Base-by-base conservation (phyloP, 2,329 filamentous ascomycete genomes). In the Tolypocladium paradoxum region DNA sequence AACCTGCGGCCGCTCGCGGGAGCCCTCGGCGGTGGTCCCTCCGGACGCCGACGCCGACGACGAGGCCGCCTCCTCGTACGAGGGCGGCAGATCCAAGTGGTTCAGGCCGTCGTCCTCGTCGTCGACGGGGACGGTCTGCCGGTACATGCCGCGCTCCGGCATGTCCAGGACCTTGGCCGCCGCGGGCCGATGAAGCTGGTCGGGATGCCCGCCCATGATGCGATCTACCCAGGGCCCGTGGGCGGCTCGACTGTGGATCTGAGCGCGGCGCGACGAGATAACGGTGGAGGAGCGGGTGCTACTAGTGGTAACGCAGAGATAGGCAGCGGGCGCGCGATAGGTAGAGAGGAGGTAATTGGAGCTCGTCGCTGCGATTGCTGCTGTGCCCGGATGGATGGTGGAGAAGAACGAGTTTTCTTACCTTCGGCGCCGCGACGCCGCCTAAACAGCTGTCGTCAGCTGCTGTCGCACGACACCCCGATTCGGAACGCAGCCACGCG, bases 51-150 rank as follows among this genome's bases (percentile, higher is more conserved):
- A 9, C 45, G 31, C 20, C 6, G 29, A 4, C 50, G 53, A 40
- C 16, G 49, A 34, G 3, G 53, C 46, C 20, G 40, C 49, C 46
- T 54, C 53, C 27, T 51, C 45, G 31, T 54, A 51, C 6, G 49
- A 36, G 11, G 53, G 53, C 29, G 53, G 49, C 36, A 45, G 24
- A 18, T 49, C 34, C 11, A 16, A 27, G 29, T 9, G 20, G 33
- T 37, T 6, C 6, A 22, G 16, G 18, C 29, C 31, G 16, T 29
- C 27, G 22, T 16, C 16, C n/a, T 49, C 53, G 16, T 3, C 34
- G 20, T 37, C 34, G 27, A 49, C 18, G 11, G 49, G 45, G 5
- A 54, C 40, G 1, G 43, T 49, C 43, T 45, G 53, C 33, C 29
- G 53, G 35, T 54, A 54, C 48, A 37, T 7, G 33, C 12, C 33